A percentile compares a stretch with the other conserved stretches of the same genome.
These are phyloP conservation scores for Clavaria fumosa DNA, from an alignment of 768 basidiomycete genomes.

Conservation along the genomic window DNA sequence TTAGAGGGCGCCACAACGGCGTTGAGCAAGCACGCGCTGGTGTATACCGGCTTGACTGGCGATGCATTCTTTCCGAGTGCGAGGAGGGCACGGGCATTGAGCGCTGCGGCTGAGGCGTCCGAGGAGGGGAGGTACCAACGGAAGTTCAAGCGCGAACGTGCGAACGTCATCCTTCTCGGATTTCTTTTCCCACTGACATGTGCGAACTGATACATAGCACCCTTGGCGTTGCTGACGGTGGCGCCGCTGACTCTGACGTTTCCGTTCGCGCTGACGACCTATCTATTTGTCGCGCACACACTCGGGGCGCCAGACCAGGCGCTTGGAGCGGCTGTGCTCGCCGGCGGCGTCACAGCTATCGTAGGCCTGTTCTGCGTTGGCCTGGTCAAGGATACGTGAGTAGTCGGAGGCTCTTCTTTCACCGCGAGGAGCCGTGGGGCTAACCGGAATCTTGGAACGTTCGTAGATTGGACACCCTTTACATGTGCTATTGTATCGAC, in stretches of 20 bases:
- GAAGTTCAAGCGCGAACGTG: conserved; percentile 45
- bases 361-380: conserved; percentile 77
- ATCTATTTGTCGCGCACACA: conserved; percentile 81
- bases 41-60: conserved; percentile 66
- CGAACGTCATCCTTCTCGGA: conserved; percentile 11
- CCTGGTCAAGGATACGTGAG: conserved; percentile 53
- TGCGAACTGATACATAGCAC: conserved; percentile 24
- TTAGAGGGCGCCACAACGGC: conserved; percentile 37
- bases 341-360: conserved; percentile 65
- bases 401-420: conserved; percentile 8
- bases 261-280: conserved; percentile 68
- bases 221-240: conserved; percentile 59
- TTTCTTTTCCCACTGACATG: conserved; percentile 3
- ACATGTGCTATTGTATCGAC: conserved; percentile 35
- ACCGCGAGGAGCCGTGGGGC: not conserved
- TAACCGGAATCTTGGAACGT: not conserved
- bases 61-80: conserved; percentile 49
- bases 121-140: conserved; percentile 25
- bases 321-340: conserved; percentile 57
- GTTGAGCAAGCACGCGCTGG: conserved; percentile 43
- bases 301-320: conserved; percentile 56
- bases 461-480: conserved; percentile 31
- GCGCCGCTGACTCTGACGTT: conserved; percentile 68
- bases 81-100: conserved; percentile 32
- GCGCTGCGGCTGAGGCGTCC: conserved; percentile 18